These are phyloP conservation scores for Ehretia macrophylla DNA, from an alignment of 257 asterid species.

Conservation along the genomic window DNA sequence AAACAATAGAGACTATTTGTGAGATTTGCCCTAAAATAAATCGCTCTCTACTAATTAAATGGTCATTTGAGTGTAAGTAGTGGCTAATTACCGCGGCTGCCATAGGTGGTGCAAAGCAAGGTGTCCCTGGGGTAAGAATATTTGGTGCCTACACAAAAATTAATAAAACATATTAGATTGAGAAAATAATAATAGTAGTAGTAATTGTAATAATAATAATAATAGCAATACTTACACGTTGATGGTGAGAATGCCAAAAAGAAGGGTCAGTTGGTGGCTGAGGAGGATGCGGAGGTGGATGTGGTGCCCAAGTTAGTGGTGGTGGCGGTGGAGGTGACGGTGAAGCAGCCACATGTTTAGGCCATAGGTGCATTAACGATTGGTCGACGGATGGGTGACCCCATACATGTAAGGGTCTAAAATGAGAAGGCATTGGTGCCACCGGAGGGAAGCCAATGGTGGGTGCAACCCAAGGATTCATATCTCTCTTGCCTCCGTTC, in stretches of 20 bases:
- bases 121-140: slow-evolving; percentile 50
- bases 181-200: neutral
- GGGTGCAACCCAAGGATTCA: slow-evolving; percentile 57
- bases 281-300: slow-evolving; percentile 21
- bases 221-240: slow-evolving; percentile 34
- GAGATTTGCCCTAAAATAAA: too few species aligned
- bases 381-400: slow-evolving; percentile 91
- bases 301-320: slow-evolving; percentile 33
- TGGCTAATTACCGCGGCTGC: slow-evolving; percentile 36
- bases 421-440: slow-evolving; percentile 56
- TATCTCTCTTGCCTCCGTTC: slow-evolving; percentile 45
- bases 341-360: slow-evolving; percentile 56
- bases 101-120: slow-evolving; percentile 49
- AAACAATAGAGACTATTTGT: too few species aligned
- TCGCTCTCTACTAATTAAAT: too few species aligned
- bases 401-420: slow-evolving; percentile 89
- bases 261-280: slow-evolving; percentile 43
- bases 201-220: too few species aligned
- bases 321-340: slow-evolving; percentile 27
- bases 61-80: slow-evolving; percentile 3
- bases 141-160: slow-evolving; percentile 43
- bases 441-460: slow-evolving; percentile 66
- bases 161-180: neutral
- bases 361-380: slow-evolving; percentile 74
- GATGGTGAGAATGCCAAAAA: slow-evolving; percentile 62